These are phyloP conservation scores for Amphibolis antarctica DNA, from an alignment of 106 monocot species.

Conservation along the genomic window DNA sequence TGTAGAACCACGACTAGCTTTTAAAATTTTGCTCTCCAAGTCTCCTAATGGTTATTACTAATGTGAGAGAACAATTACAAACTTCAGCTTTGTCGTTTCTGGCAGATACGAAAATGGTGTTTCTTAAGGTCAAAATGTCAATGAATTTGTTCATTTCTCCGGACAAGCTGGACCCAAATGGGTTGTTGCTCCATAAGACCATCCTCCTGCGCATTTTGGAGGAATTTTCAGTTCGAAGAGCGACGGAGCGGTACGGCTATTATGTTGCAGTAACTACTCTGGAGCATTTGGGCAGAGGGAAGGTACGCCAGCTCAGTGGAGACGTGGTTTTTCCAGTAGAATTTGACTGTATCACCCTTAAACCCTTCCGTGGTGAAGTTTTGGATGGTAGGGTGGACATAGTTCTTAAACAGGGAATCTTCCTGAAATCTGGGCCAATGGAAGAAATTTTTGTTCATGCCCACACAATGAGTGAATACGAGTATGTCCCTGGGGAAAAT, in stretches of 20 bases:
- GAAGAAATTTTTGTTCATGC: conserved; percentile 53
- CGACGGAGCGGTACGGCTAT: conserved; percentile 61
- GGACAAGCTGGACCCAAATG: conserved; percentile 37
- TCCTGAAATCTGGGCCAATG: conserved; percentile 53
- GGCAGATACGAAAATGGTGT: conserved; percentile 41
- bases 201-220: conserved; percentile 58
- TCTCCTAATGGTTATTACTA: no score
- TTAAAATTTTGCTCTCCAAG: no score
- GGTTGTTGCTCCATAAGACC: conserved; percentile 41
- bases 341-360: conserved; percentile 49
- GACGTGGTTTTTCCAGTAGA: conserved; percentile 60
- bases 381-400: conserved; percentile 49
- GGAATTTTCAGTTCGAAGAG: conserved; percentile 45
- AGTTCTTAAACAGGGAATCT: conserved; percentile 57
- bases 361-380: conserved; percentile 63
- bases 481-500: conserved; percentile 41
- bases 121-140: conserved; percentile 62
- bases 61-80: no score
- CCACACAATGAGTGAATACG: conserved; percentile 48
- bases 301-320: conserved; percentile 42
- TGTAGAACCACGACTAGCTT: no score
- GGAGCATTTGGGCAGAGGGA: conserved; percentile 44
- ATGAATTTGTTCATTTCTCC: conserved; percentile 54
- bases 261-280: conserved; percentile 46
- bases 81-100: no score